Evolutionary conservation across 2,329 filamentous ascomycete genomes (phyloP), one percentile per base, ranked within the genome.

Genomic region (Fusarium udum): DNA sequence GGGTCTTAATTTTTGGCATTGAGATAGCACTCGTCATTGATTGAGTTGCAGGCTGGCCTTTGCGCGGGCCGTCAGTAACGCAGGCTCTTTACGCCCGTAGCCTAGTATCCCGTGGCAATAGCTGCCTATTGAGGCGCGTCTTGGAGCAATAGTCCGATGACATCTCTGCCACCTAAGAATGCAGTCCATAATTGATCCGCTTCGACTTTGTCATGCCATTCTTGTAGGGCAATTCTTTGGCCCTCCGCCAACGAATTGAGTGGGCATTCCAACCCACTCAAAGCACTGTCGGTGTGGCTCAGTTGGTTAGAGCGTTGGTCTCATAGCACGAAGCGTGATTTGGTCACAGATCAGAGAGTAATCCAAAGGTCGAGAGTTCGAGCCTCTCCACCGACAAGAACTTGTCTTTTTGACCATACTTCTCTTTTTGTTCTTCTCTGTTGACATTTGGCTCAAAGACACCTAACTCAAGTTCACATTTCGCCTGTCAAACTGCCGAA

Each of bases 281-380:
- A n/a, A 34, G 18, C 20, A 24, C n/a, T n/a, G 58, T 61, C 46
- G 58, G 37, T 55, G 58, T 61, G 36, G 58, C 58, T 55, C 58
- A 61, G 57, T 40, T 60, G 57, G 57, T 52, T 60, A 60, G 57
- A 60, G 55, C 55, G 55, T 58, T 58, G 55, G 55, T 58, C 55
- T 58, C 55, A 58, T 49, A 58, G 55, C 31, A n/a, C 22, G 20
- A 58, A 40, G 26, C 31, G 31, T 58, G 40, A 58, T 58, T 58
- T 58, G 55, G 11, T 24, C 55, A 8, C 20, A 58, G 55, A 24
- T 58, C 55, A 58, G 31, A 58, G 31, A 58, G 40, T 49, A 49
- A 58, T 58, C 55, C 55, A 58, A 58, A 58, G 55, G 55, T 58
- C 55, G 55, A 58, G 55, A 58, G 55, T 58, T 58, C 55, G 55